Base-by-base conservation (phyloP, 805 yeast species). In the Metschnikowia hibisci region DNA sequence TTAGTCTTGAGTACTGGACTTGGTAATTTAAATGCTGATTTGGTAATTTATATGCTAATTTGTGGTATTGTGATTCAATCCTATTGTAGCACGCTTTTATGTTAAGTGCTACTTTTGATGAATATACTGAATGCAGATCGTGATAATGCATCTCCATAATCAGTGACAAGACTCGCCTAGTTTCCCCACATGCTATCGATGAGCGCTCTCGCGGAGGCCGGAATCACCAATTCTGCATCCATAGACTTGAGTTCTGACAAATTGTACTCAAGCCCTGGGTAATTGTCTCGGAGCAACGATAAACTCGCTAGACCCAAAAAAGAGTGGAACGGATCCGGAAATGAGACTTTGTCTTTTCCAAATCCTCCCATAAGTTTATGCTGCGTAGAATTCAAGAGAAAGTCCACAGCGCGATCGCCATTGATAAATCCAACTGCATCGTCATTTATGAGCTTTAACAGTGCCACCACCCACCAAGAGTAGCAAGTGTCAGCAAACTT, bases 401-500 rank as follows among this genome's bases (percentile, higher is more conserved):
- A 87, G 3, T 58, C 48, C 3, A 54, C 49, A 1, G 74, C 71
- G 5, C 56, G 57, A 0, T 59, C 56, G 6, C 44, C 28, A 47
- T 80, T 67, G 1, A 76, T 51, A 11, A 78, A 55, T 0, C 46
- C 43, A 16, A 60, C 41, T n/a, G 53, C 49, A 11, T 46, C 14
- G 1, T 23, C 16, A 1, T 58, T 60, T 18, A 87, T 53, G 11
- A 83, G 52, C 1, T 57, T 52, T 47, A 87, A 64, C 4, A 87
- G 68, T 2, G 78, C 90, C 12, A 80, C 54, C 35, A 79, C 76
- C 96, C 96, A 89, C 73, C 88, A 89, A 6, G 84, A 77, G 57
- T 89, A 89, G 65, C 97, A 89, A 0, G 95, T 84, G 61, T 89
- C 97, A 3, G 84, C 84, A 44, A 72, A 75, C 60, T 89, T 89